Conservation (phyloP, 768 basidiomycete species). For the Exidia glandulosa region DNA sequence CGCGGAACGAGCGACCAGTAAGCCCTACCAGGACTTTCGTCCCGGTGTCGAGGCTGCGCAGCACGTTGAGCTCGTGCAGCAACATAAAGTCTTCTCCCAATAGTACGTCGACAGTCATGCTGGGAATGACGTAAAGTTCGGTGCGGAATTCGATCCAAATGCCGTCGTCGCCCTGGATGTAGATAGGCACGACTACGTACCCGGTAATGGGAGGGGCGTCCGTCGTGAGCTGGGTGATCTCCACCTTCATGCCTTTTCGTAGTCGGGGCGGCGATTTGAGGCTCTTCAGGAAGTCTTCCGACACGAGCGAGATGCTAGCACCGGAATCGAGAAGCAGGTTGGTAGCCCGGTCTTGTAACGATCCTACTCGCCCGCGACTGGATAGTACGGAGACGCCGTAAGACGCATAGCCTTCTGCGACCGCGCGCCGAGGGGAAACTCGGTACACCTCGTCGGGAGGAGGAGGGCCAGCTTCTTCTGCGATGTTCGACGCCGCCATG, state of each 20-base stretch:
- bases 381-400: not conserved
- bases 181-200: not conserved
- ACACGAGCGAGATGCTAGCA: not conserved
- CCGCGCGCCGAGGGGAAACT: not conserved
- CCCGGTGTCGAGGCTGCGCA: not conserved
- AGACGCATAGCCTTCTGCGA: not conserved
- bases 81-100: slow-evolving; percentile 21
- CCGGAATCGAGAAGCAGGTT: not conserved
- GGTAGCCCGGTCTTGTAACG: not conserved
- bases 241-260: not conserved
- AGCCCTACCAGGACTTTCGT: not conserved
- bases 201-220: not conserved
- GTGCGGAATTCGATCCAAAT: not conserved
- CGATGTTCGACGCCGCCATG: not conserved
- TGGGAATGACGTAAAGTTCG: slow-evolving; percentile 8
- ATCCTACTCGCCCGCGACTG: not conserved
- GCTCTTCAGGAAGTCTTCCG: not conserved
- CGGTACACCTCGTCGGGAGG: not conserved
- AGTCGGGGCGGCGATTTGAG: not conserved
- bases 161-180: not conserved
- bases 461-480: not conserved
- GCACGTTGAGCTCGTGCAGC: slow-evolving; percentile 12
- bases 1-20: not conserved
- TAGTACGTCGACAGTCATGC: slow-evolving; percentile 20
- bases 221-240: not conserved